Evolutionary conservation across 164 flowering plant genomes (phyloP), one percentile per base, ranked within the genome.

Genomic region (Kingdonia uniflora): DNA sequence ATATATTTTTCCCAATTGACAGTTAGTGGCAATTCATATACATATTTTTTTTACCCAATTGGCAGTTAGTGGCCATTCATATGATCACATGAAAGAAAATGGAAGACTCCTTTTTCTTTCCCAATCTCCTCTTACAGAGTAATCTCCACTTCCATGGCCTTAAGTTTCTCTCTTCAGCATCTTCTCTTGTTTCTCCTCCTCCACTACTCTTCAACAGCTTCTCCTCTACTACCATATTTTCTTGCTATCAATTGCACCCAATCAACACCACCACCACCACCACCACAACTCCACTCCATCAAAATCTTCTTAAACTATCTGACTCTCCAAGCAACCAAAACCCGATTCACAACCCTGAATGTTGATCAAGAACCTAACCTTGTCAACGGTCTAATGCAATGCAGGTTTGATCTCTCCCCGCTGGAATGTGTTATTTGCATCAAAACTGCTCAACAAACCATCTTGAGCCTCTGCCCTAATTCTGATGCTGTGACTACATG

Each of bases 341-440:
- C 65, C 35, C 13, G 42, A 23, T 62, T 49, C 23, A 38, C 51
- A 17, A 54, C 46, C 40, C 23, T 21, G 24, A 8, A 46, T 2
- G 12, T 45, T 19, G 25, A 25, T 7, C 16, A 19, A 33, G 17
- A 48, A n/a, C 14, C 22, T 15, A 39, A 55, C 25, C 51, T 42
- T 20, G 16, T 56, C 39, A 10, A 23, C 8, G 61, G 52, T n/a
- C 39, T 54, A 41, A 24, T 59, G 52, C 60, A 65, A 24, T 59
- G 68, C 64, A 50, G 64, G 44, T 33, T 26, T 22, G 39, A 38
- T 49, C 60, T 59, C 52, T 35, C 60, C 16, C 45, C 47, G 11
- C 13, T 46, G 16, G 6, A n/a, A 0, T 65, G 68, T 58, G 12
- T 21, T 16, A 16, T 6, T 20, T 59, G 68, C 22, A 41, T 25